These are phyloP conservation scores for Kwoniella dejecticola DNA, from an alignment of 768 basidiomycete species.

Conservation along the genomic window DNA sequence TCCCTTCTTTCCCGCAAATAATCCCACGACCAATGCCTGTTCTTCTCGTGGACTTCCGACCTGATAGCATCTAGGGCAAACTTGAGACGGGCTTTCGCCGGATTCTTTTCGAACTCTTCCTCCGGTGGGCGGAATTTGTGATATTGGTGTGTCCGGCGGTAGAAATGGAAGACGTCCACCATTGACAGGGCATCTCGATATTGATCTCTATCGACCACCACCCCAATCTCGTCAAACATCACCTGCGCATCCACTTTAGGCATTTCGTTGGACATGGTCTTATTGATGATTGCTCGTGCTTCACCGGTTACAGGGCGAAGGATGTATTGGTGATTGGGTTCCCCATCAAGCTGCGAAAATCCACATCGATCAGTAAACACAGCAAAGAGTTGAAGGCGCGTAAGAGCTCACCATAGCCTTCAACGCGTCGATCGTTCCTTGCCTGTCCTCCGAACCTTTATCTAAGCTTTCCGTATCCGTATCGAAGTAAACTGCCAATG, in stretches of 20 bases:
- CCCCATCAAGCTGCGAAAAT: slow-evolving; percentile 26
- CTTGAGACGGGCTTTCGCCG: slow-evolving; percentile 68
- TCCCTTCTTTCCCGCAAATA: slow-evolving; percentile 86
- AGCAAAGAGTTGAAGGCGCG: background rate
- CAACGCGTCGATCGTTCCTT: slow-evolving; percentile 71
- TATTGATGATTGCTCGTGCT: slow-evolving; percentile 86
- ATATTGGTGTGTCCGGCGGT: slow-evolving; percentile 76
- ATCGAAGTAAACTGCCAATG: slow-evolving; percentile 89
- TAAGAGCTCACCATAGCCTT: slow-evolving; percentile 65
- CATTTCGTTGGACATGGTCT: slow-evolving; percentile 69
- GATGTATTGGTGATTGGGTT: slow-evolving; percentile 80
- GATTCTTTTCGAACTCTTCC: slow-evolving; percentile 64
- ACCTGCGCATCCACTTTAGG: slow-evolving; percentile 87
- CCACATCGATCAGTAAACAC: background rate
- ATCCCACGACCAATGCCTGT: slow-evolving; percentile 85
- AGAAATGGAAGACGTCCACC: slow-evolving; percentile 95
- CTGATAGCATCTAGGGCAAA: slow-evolving; percentile 81
- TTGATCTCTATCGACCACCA: slow-evolving; percentile 88
- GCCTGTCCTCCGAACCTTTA: slow-evolving; percentile 63
- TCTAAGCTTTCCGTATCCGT: slow-evolving; percentile 79
- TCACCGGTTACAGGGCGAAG: slow-evolving; percentile 94
- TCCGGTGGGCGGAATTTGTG: slow-evolving; percentile 73
- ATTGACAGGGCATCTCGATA: slow-evolving; percentile 91
- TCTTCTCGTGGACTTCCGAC: slow-evolving; percentile 77
- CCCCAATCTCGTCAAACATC: slow-evolving; percentile 87